phyloP scores from a whole-genome alignment of 208 protist genomes.

The Acanthamoeba triangularis region DNA sequence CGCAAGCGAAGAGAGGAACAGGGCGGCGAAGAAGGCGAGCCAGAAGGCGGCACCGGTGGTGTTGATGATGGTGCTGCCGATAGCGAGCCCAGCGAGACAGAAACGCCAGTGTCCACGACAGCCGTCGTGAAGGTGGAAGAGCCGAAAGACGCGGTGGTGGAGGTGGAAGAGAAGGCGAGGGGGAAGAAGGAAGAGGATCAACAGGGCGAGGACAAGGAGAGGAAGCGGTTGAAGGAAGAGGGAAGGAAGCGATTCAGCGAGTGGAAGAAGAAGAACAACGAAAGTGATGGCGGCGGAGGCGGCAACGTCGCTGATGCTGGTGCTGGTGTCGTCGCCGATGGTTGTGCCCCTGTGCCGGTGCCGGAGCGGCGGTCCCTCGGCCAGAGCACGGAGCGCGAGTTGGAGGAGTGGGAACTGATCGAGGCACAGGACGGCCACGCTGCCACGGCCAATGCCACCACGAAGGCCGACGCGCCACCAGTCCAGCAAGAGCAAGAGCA shows the following conservation, averaged over 20 bases:
- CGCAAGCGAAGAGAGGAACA: background rate
- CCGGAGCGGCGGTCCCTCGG: background rate
- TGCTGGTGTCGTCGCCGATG: background rate
- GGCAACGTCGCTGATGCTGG: background rate
- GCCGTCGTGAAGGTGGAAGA: background rate
- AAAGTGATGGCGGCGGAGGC: background rate
- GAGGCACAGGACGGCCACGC: background rate
- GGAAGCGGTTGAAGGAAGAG: conserved; percentile 31
- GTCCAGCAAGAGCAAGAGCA: background rate
- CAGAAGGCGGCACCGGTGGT: background rate
- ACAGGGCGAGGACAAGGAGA: background rate
- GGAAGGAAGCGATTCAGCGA: conserved; percentile 68
- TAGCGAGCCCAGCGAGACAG: no score
- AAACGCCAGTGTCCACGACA: no score
- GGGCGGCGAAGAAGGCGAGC: no score
- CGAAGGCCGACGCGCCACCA: background rate
- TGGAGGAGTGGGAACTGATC: conserved; percentile 37
- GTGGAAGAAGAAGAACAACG: conserved; percentile 24
- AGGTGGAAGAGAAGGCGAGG: background rate
- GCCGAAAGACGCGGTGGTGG: no score
- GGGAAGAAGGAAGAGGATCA: background rate
- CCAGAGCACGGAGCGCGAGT: background rate
- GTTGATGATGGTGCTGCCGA: background rate
- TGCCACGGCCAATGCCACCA: background rate
- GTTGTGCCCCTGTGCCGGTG: no score